phyloP scores from a whole-genome alignment of 1,284 basidiomycete species.

The Meripilus lineatus region DNA sequence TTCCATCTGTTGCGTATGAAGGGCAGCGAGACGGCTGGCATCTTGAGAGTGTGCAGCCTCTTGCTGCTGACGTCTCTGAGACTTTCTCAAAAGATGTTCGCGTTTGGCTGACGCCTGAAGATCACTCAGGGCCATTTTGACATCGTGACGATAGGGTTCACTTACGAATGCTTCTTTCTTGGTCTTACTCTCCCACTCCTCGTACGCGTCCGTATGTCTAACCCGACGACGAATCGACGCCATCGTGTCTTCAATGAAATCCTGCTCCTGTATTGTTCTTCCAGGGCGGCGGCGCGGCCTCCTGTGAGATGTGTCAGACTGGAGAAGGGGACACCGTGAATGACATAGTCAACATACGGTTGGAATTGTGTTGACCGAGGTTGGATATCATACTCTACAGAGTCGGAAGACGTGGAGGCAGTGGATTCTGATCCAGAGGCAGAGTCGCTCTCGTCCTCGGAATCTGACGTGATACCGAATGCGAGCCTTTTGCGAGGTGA shows the following conservation, averaged over 20 bases:
- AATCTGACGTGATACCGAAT: slow-evolving; percentile 50
- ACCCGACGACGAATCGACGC: slow-evolving; percentile 63
- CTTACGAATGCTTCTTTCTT: slow-evolving; percentile 68
- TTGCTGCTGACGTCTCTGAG: slow-evolving; percentile 35
- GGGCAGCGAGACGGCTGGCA: slow-evolving; percentile 30
- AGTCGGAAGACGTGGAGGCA: slow-evolving; percentile 27
- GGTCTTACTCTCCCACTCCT: slow-evolving; percentile 71
- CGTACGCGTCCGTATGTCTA: slow-evolving; percentile 67
- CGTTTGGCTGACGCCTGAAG: slow-evolving; percentile 55
- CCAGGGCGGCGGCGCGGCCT: slow-evolving; percentile 11
- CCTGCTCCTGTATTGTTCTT: slow-evolving; percentile 39
- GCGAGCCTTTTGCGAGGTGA: slow-evolving; percentile 38
- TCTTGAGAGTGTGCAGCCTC: slow-evolving; percentile 34
- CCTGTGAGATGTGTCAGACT: neutral
- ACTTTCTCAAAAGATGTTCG: slow-evolving; percentile 38
- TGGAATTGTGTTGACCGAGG: slow-evolving; percentile 37
- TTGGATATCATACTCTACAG: slow-evolving; percentile 35
- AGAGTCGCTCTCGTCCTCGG: slow-evolving; percentile 37
- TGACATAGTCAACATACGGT: slow-evolving; percentile 29
- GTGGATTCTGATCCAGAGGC: slow-evolving; percentile 35
- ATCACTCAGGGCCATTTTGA: neutral
- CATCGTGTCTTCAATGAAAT: slow-evolving; percentile 59
- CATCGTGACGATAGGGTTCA: slow-evolving; percentile 13
- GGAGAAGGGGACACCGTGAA: neutral
- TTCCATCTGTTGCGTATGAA: slow-evolving; percentile 42